phyloP scores from a whole-genome alignment of 306 rosid species.

The Cucumis sativus region DNA sequence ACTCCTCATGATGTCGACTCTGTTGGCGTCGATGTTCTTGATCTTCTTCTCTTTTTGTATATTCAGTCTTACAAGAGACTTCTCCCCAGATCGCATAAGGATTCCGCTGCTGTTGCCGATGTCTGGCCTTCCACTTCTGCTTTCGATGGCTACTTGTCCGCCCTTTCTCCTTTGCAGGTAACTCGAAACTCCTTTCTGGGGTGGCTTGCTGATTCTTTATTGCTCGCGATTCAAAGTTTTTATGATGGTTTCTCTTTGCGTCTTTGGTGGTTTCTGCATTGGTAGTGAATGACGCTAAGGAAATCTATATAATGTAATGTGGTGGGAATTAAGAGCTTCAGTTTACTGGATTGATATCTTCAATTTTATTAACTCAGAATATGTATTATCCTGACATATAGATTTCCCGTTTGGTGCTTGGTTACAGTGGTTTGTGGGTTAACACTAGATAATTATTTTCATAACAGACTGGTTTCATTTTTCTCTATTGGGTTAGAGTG shows the following conservation, averaged over 20 bases:
- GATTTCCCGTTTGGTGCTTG: neutral
- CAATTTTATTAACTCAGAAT: neutral
- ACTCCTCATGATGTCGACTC: slow-evolving; percentile 31
- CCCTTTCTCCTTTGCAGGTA: slow-evolving; percentile 97
- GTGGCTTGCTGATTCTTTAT: neutral
- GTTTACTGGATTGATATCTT: neutral
- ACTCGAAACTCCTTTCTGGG: neutral
- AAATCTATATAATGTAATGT: neutral
- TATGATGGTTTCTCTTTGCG: neutral
- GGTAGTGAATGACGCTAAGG: neutral
- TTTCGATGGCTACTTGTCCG: slow-evolving; percentile 93
- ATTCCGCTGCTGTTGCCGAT: slow-evolving; percentile 82
- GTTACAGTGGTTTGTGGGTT: neutral
- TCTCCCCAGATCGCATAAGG: slow-evolving; percentile 91
- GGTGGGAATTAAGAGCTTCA: neutral
- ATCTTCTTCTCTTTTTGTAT: slow-evolving; percentile 81
- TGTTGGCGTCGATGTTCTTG: slow-evolving; percentile 55
- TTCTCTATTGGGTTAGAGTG: neutral
- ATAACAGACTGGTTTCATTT: neutral
- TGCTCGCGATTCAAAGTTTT: no score
- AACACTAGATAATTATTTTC: neutral
- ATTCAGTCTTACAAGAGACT: slow-evolving; percentile 90
- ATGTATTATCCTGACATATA: neutral
- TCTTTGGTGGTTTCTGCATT: neutral
- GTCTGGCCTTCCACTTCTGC: slow-evolving; percentile 99